Evolutionary conservation across 1,139 yeast species (phyloP).

Genomic region (Yamadazyma buinensis): DNA sequence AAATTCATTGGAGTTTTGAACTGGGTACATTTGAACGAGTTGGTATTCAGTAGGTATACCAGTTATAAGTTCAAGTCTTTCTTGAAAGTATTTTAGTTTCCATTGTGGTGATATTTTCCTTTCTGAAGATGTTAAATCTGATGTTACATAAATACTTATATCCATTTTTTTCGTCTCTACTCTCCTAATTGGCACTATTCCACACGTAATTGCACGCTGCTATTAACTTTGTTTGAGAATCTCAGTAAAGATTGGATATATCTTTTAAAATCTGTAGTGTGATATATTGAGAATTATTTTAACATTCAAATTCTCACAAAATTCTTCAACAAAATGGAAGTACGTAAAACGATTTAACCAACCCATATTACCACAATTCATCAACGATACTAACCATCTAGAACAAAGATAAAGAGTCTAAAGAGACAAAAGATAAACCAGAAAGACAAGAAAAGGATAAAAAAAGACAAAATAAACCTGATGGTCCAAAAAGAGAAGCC

Average conservation of each 20-base stretch:
- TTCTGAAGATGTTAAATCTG: constrained; percentile 67
- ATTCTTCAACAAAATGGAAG: constrained; percentile 3
- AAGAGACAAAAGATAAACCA: neutral
- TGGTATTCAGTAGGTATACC: constrained; percentile 71
- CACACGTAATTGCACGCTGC: constrained; percentile 20
- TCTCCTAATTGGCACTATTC: too few relatives aligned
- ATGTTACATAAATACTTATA: constrained; percentile 56
- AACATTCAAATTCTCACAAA: constrained; percentile 3
- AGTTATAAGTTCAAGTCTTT: constrained; percentile 64
- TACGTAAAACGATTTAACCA: neutral
- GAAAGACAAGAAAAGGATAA: constrained; percentile 11
- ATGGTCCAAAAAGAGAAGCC: constrained; percentile 86
- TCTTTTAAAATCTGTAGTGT: too few relatives aligned
- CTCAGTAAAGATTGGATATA: too few relatives aligned
- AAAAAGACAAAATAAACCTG: constrained; percentile 43
- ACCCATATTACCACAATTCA: neutral
- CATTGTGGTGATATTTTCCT: constrained; percentile 64
- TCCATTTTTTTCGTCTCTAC: too few relatives aligned
- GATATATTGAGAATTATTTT: too few relatives aligned
- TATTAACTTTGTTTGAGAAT: too few relatives aligned
- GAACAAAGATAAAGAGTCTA: neutral
- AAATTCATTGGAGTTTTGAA: constrained; percentile 14
- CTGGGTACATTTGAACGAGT: constrained; percentile 33
- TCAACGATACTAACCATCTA: neutral
- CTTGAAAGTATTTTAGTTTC: constrained; percentile 53